These are phyloP conservation scores for Microstegium vimineum DNA, from an alignment of 176 grass and related monocot species.

Conservation along the genomic window DNA sequence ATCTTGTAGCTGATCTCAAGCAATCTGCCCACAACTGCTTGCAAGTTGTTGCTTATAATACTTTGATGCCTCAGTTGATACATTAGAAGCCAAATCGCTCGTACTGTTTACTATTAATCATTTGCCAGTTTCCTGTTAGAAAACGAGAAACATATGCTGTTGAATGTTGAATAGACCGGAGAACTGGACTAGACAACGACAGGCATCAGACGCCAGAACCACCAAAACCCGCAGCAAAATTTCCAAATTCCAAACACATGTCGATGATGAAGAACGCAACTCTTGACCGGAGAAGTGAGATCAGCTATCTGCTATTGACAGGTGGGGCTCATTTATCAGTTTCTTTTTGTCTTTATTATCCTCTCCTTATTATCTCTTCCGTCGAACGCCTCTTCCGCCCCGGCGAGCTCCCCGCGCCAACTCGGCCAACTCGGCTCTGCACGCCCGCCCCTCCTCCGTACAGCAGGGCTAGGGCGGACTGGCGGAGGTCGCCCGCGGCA, in stretches of 20 bases:
- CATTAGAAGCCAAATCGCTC: not conserved
- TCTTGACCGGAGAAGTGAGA: conserved; percentile 32
- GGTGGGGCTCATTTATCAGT: too few relatives aligned
- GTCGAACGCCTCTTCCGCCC: too few relatives aligned
- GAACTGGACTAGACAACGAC: not conserved
- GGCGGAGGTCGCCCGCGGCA: too few relatives aligned
- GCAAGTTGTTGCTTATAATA: not conserved
- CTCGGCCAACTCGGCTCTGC: too few relatives aligned
- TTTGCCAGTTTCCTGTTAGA: not conserved
- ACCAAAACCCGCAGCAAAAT: not conserved
- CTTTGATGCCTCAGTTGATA: not conserved
- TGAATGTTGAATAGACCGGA: not conserved
- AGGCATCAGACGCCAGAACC: not conserved
- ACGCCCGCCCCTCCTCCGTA: too few relatives aligned
- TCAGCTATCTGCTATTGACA: too few relatives aligned
- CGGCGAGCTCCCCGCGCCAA: too few relatives aligned
- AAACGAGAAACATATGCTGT: not conserved
- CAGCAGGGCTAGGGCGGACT: too few relatives aligned
- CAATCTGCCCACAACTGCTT: not conserved
- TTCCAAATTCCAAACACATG: conserved; percentile 45
- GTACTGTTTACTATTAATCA: not conserved
- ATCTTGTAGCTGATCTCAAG: not conserved
- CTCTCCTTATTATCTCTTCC: too few relatives aligned
- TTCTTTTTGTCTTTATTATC: too few relatives aligned
- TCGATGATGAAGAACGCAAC: not conserved